phyloP scores from a whole-genome alignment of 352 stramenopile genomes.

The Globisporangium lucens region DNA sequence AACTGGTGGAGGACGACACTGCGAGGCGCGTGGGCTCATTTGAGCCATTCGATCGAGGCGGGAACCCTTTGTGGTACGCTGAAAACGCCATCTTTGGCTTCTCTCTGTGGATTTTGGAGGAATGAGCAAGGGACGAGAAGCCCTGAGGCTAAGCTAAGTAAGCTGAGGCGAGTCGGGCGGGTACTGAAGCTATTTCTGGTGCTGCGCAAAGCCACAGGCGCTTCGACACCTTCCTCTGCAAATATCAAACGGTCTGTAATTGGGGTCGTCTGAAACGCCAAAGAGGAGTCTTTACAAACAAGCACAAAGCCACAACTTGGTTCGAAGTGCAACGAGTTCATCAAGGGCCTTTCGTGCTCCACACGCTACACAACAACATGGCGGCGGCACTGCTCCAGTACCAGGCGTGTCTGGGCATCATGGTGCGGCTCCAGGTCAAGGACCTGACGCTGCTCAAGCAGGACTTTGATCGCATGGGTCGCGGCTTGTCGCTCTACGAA shows the following conservation, averaged over 20 bases:
- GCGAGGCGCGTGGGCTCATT: neutral
- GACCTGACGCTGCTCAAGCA: conserved; percentile 59
- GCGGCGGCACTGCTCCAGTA: conserved; percentile 66
- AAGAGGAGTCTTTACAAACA: neutral
- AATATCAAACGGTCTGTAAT: neutral
- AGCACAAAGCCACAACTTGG: neutral
- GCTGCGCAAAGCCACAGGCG: neutral
- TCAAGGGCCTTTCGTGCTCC: no score
- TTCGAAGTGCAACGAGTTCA: no score
- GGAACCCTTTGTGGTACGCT: neutral
- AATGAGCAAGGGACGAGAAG: neutral
- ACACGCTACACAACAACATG: conserved; percentile 21
- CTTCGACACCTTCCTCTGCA: neutral
- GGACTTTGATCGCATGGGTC: conserved; percentile 59
- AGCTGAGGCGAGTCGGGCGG: neutral
- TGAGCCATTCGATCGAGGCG: conserved; percentile 6
- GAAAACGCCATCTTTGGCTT: conserved; percentile 6
- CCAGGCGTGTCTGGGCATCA: conserved; percentile 74
- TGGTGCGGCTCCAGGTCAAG: conserved; percentile 71
- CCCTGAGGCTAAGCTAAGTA: neutral
- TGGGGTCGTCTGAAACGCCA: conserved; percentile 9
- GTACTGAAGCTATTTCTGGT: conserved; percentile 6
- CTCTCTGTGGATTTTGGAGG: neutral
- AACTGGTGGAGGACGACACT: neutral
- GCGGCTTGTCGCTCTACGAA: conserved; percentile 49